Conservation (phyloP, 2,329 filamentous ascomycete genomes). For the Colletotrichum aenigma region DNA sequence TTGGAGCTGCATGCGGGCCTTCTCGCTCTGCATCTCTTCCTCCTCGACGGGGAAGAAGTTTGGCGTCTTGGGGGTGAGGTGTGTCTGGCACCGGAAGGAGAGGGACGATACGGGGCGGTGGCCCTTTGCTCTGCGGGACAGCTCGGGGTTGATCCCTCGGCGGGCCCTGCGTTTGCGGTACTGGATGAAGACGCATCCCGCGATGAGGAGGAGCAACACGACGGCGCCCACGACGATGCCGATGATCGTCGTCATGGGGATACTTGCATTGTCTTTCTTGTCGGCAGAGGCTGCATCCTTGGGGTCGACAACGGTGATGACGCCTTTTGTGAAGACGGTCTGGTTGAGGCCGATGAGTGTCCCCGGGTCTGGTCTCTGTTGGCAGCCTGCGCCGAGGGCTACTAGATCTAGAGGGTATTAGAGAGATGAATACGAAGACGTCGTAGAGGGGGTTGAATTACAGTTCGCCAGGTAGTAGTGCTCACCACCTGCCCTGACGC, state of each 20-base stretch:
- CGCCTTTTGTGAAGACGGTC: conserved; percentile 46
- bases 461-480: conserved; percentile 55
- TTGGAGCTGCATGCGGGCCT: conserved; percentile 19
- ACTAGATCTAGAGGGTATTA: conserved; percentile 44
- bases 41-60: conserved; percentile 38
- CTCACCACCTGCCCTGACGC: conserved; percentile 45
- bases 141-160: conserved; percentile 24
- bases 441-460: conserved; percentile 28
- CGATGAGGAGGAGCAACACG: conserved; percentile 38
- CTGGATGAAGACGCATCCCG: conserved; percentile 48
- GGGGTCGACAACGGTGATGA: conserved; percentile 37
- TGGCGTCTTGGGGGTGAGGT: conserved; percentile 42
- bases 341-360: conserved; percentile 43
- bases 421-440: background rate
- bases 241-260: conserved; percentile 45
- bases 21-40: conserved; percentile 26
- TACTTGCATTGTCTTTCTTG: conserved; percentile 17
- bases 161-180: conserved; percentile 48
- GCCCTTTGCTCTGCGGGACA: conserved; percentile 24
- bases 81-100: conserved; percentile 56
- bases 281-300: conserved; percentile 4
- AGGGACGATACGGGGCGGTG: conserved; percentile 48
- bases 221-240: conserved; percentile 47
- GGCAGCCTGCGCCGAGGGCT: conserved; percentile 56
- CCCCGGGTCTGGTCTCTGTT: conserved; percentile 46